phyloP scores from a whole-genome alignment of 352 stramenopile genomes.

The Pythium dissotocum region DNA sequence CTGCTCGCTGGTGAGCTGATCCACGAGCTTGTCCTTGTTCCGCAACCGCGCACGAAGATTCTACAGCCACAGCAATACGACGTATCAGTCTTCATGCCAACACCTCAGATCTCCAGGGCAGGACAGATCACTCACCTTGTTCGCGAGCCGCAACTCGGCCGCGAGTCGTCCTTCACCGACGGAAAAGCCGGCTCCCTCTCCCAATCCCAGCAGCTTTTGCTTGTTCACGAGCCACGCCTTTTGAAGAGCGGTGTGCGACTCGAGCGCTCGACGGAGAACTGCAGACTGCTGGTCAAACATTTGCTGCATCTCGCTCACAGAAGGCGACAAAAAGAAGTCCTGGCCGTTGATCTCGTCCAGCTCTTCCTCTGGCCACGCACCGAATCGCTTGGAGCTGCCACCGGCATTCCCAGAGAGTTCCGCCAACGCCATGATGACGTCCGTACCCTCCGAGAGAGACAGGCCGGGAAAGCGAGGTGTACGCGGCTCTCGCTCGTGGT shows the following conservation, averaged over 20 bases:
- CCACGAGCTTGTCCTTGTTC: constrained; percentile 84
- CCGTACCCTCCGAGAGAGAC: constrained; percentile 72
- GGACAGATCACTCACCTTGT: constrained; percentile 59
- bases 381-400: constrained; percentile 42
- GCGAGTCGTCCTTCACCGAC: constrained; percentile 81
- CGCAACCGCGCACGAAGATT: constrained; percentile 76
- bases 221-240: constrained; percentile 78
- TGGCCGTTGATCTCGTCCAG: constrained; percentile 60
- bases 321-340: constrained; percentile 84
- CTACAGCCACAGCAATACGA: constrained; percentile 30
- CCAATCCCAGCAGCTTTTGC: constrained; percentile 67
- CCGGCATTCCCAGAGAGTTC: constrained; percentile 43
- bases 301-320: constrained; percentile 84
- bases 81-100: not conserved
- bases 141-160: constrained; percentile 77
- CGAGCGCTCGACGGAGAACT: constrained; percentile 64
- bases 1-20: constrained; percentile 80
- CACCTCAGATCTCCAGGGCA: not conserved
- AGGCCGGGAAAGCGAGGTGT: constrained; percentile 42
- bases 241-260: constrained; percentile 73
- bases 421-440: constrained; percentile 73
- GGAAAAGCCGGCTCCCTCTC: constrained; percentile 53
- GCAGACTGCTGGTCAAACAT: constrained; percentile 88
- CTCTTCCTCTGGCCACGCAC: constrained; percentile 45
- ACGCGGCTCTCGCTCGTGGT: not conserved